Evolutionary conservation across 352 stramenopile species (phyloP), one percentile per base, ranked within the genome.

Genomic region (Pythium oligandrum): DNA sequence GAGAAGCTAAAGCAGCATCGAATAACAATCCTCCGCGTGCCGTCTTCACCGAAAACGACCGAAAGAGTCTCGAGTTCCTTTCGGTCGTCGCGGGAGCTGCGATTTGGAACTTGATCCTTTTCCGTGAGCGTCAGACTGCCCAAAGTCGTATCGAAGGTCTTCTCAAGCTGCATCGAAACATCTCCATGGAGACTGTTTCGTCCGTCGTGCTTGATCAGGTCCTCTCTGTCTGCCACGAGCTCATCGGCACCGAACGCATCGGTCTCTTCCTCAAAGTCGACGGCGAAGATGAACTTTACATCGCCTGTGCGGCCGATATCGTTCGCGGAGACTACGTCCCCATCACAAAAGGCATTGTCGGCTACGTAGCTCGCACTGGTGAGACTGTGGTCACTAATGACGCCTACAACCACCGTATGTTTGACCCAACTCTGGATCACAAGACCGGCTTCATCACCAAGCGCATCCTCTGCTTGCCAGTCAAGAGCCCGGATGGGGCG

Each of bases 301-400:
- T 90, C 46, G 70, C 75, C 4, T 76, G 61, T 33, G 76, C 72
- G 3, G 70, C 72, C 4, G 74, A 86, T 57, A 82, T 83, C 40
- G 71, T 83, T 30, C 60, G 69, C n/a, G 75, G 78, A 11, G 71
- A 86, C 30, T 88, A 88, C 53, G 70, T 88, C 6, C 77, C 78
- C 6, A 86, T 88, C 39, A 70, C 75, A 11, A 86, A 85, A 53
- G 78, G 78, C 3, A 76, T 89, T n/a, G 75, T 77, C 0, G 78
- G 78, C 26, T 72, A 80, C 53, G 78, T 89, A 4, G 76, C 76
- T 17, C 70, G 75, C 40, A 87, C 78, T 1, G 78, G 75, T 5
- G 73, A 86, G 63, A 82, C 65, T 2, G 73, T 89, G 40, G 74
- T 82, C 55, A 89, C 78, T 2, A 89, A 89, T 48, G 70, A 86